Base-by-base conservation (phyloP, 352 stramenopile genomes). In the Elongisporangium prolatum region DNA sequence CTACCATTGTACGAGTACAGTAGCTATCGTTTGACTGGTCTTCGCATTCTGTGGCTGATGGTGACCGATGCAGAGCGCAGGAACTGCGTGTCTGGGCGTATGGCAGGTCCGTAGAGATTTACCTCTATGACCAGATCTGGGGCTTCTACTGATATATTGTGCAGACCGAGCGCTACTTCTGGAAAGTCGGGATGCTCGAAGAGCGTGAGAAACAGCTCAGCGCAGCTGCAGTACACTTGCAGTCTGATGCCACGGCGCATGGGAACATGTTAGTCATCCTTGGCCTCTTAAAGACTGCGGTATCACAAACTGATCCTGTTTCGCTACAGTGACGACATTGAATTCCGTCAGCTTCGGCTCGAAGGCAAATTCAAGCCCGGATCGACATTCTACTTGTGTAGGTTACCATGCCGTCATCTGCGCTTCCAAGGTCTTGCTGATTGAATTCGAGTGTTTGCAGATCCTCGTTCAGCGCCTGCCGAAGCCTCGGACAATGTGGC, bases 101-200 rank as follows among this genome's bases (percentile, higher is more conserved):
- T 97, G 88, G 88, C 88, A 96, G 80, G 83, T 87, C 51, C 17
- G 50, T 51, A n/a, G 17, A 4, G 2, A 54, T 44, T 50, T 22
- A 1, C 51, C 37, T 34, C 50, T 21, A 17, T 57, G 20, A 4
- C 37, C 17, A 59, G 2, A 4, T 50, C n/a, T n/a, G n/a, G 21
- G 9, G 50, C 9, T 44, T 25, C 24, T 34, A 3, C 3, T 14
- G 24, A 40, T 51, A 17, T 50, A 52, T 61, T 48, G 51, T 71
- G 51, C 54, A 95, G 86, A 91, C 72, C 17, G 69, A 93, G 60
- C 79, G 88, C 0, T 97, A 97, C 74, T 89, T 77, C 60, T 97
- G 88, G 88, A 97, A 97, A 61, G 70, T 91, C n/a, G 68, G 88
- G 37, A 50, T 97, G 56, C 88, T 96, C 21, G 83, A 94, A 54